phyloP scores from a whole-genome alignment of 768 basidiomycete species.

The Tricholomella constricta region DNA sequence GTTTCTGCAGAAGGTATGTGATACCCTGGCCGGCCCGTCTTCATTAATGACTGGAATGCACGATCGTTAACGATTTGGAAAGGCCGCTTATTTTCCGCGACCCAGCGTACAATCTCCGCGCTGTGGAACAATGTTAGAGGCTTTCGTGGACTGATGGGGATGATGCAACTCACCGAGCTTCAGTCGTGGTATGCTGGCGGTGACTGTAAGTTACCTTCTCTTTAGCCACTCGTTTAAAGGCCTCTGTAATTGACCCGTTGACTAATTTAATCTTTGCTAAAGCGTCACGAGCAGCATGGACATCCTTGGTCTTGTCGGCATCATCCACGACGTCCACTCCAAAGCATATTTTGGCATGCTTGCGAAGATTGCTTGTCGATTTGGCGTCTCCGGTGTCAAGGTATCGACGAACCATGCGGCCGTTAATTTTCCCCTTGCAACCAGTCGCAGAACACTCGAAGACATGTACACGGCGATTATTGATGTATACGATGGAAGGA shows the following conservation, averaged over 20 bases:
- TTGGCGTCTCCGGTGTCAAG: neutral
- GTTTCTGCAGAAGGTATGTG: slow-evolving; percentile 33
- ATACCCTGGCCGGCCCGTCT: slow-evolving; percentile 30
- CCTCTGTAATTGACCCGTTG: slow-evolving; percentile 23
- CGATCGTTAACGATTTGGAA: slow-evolving; percentile 33
- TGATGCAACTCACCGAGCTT: slow-evolving; percentile 17
- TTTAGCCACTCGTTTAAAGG: slow-evolving; percentile 26
- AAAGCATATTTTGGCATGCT: slow-evolving; percentile 6
- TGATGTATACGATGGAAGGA: neutral
- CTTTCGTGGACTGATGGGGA: neutral
- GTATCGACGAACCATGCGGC: too few relatives aligned
- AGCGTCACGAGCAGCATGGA: slow-evolving; percentile 1
- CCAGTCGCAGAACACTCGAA: slow-evolving; percentile 6
- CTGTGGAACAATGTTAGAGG: slow-evolving; percentile 9
- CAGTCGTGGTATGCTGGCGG: slow-evolving; percentile 18
- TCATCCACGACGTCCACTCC: slow-evolving; percentile 1
- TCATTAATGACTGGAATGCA: slow-evolving; percentile 32
- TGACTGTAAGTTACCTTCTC: slow-evolving; percentile 30
- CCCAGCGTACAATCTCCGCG: slow-evolving; percentile 27
- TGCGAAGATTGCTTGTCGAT: slow-evolving; percentile 2
- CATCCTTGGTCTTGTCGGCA: neutral
- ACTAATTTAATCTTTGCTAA: neutral
- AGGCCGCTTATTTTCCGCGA: slow-evolving; percentile 20
- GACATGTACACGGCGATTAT: neutral
- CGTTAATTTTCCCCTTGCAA: slow-evolving; percentile 12